Evolutionary conservation across 306 rosid species (phyloP).

Genomic region (Sicyos edulis): DNA sequence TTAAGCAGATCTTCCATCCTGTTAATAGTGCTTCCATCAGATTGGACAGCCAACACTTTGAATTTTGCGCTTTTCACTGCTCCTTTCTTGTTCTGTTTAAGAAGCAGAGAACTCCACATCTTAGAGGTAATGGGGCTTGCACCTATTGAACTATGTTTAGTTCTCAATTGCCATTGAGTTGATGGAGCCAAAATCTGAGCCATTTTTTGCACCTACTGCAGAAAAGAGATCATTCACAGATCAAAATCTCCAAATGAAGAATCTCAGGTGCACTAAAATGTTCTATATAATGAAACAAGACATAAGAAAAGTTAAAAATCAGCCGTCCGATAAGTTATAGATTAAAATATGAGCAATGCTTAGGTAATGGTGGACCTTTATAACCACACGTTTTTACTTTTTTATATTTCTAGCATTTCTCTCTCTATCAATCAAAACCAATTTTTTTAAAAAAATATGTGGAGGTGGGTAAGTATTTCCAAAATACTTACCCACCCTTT

Average conservation of each 20-base stretch:
- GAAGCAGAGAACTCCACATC: conserved; percentile 64
- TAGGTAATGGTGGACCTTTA: too few species aligned
- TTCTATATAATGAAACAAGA: background rate
- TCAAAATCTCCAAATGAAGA: background rate
- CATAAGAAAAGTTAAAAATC: conserved; percentile 6
- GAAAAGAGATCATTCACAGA: conserved; percentile 22
- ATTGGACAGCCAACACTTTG: conserved; percentile 49
- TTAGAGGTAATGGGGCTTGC: conserved; percentile 47
- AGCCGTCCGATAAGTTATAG: background rate
- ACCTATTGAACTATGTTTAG: conserved; percentile 39
- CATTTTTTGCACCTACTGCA: conserved; percentile 53
- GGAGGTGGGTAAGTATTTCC: too few species aligned
- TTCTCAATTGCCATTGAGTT: conserved; percentile 71
- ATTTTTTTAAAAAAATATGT: too few species aligned
- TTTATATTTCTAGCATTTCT: too few species aligned
- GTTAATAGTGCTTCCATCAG: conserved; percentile 61
- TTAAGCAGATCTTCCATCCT: conserved; percentile 68
- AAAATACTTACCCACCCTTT: too few species aligned
- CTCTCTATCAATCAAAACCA: too few species aligned
- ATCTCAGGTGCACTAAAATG: background rate
- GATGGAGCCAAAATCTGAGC: conserved; percentile 97
- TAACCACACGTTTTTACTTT: too few species aligned
- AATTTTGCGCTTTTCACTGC: conserved; percentile 41
- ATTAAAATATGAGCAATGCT: too few species aligned
- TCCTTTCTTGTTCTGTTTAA: conserved; percentile 66